phyloP scores from a whole-genome alignment of 2,329 filamentous ascomycete genomes.

The Alternaria angustiovoidea region DNA sequence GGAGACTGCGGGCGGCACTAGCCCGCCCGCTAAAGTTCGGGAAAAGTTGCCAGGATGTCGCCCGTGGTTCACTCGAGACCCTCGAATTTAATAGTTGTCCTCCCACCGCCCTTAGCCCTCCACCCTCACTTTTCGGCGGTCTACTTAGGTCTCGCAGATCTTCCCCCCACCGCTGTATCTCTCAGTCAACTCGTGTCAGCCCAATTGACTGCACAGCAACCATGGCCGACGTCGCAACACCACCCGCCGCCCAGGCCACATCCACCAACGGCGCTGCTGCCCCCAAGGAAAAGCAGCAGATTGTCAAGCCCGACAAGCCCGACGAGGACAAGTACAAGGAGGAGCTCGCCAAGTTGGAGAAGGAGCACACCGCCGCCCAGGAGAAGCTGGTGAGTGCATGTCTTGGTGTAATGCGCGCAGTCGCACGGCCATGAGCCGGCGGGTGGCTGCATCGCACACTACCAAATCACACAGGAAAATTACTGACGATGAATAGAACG shows the following conservation, averaged over 20 bases:
- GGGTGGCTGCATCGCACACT: conserved; percentile 23
- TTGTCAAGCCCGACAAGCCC: conserved; percentile 79
- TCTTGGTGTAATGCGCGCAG: neutral
- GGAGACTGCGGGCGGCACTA: conserved; percentile 20
- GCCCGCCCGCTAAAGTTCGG: conserved; percentile 26
- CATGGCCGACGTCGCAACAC: conserved; percentile 51
- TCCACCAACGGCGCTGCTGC: conserved; percentile 39
- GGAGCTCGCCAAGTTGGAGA: conserved; percentile 80
- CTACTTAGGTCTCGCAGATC: conserved; percentile 10
- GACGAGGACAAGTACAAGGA: conserved; percentile 86
- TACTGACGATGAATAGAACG: conserved; percentile 66
- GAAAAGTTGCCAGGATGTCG: conserved; percentile 31
- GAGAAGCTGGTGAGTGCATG: conserved; percentile 67
- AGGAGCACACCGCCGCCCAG: conserved; percentile 81
- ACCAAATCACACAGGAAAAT: neutral
- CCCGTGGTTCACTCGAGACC: conserved; percentile 25
- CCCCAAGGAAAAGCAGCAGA: conserved; percentile 47
- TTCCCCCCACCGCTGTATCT: conserved; percentile 18
- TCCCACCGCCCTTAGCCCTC: conserved; percentile 14
- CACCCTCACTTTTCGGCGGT: conserved; percentile 13
- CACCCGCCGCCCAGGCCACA: conserved; percentile 46
- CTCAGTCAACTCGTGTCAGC: conserved; percentile 24
- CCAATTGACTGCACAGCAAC: conserved; percentile 30
- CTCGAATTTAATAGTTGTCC: conserved; percentile 39
- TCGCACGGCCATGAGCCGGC: conserved; percentile 12